Evolutionary conservation across 1,284 basidiomycete species (phyloP), one percentile per base, ranked within the genome.

Genomic region (Ustilago cynodontis): DNA sequence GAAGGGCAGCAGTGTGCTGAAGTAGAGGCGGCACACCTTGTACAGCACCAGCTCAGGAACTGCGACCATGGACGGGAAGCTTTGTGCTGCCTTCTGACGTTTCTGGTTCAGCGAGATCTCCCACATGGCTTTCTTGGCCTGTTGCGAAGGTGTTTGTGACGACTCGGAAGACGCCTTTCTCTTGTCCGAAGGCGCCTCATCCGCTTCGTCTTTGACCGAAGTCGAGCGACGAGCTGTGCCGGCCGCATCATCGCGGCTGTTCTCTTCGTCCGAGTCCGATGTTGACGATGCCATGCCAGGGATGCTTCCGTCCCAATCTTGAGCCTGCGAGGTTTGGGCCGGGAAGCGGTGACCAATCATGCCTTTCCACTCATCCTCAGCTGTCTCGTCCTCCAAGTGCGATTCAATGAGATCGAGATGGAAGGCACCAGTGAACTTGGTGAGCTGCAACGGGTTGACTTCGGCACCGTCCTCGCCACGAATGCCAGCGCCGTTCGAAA

Each of bases 11-110:
- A 77, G 47, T n/a, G 71, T 62, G 61, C 75, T 77, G 29, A 73
- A 77, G 61, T 77, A 77, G 60, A 77, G 70, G 14, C 75, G 66
- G 52, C 75, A 77, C 14, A 73, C 75, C 43, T 73, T 73, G 75
- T 77, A 77, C 35, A 77, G 65, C 29, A 73, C 71, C 24, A 77
- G 60, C 51, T 77, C 75, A 39, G 71, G 75, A 7, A 77, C 75
- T 6, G 64, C 75, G 14, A 77, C 65, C 65, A 77, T 73, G 22
- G 75, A 77, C 10, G 71, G 61, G 53, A 77, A 73, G 60, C 51
- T 73, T 51, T 70, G 67, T 18, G 71, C 66, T 20, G 67, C 61
- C 39, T 72, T 63, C 35, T 70, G 63, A n/a, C 73, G 67, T 60
- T 56, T 65, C 57, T 77, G 70, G 35, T 71, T 73, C 43, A 77